Percentiles rank a stretch among this genome's conserved stretches.
Evolutionary conservation across 75 land plant species (phyloP).

Genomic region (Azolla pinnata): DNA sequence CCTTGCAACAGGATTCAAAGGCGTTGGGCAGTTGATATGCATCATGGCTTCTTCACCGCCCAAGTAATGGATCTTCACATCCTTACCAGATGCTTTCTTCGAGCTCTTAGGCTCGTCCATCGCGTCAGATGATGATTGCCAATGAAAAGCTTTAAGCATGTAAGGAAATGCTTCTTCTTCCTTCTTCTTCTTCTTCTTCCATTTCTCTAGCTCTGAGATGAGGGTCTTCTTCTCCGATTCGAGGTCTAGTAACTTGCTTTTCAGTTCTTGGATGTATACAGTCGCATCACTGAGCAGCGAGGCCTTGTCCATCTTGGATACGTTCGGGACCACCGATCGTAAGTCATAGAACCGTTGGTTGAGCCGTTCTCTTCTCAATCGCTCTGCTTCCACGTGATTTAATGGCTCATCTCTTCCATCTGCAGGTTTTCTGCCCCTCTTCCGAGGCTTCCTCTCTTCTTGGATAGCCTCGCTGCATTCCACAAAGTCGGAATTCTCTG

Average conservation of each 20-base stretch:
- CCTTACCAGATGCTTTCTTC: background rate
- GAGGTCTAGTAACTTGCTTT: conserved; percentile 37
- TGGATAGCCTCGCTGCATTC: conserved; percentile 11
- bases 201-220: conserved; percentile 18
- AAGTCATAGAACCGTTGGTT: conserved; percentile 90
- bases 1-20: conserved; percentile 33
- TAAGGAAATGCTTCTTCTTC: too few relatives aligned
- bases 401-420: conserved; percentile 23
- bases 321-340: conserved; percentile 86
- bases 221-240: conserved; percentile 36
- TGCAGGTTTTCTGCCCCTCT: conserved; percentile 47
- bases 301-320: conserved; percentile 98
- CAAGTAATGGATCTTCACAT: conserved; percentile 10
- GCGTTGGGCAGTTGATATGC: conserved; percentile 25
- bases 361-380: conserved; percentile 84
- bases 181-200: background rate
- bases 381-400: conserved; percentile 82
- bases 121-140: background rate
- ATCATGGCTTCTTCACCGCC: conserved; percentile 47
- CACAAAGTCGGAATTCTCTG: background rate
- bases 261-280: conserved; percentile 72
- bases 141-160: too few relatives aligned
- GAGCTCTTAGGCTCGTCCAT: background rate
- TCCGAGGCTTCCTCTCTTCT: conserved; percentile 79
- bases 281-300: conserved; percentile 88